Conservation (phyloP, 306 rosid species). For the Herpetospermum pedunculosum region DNA sequence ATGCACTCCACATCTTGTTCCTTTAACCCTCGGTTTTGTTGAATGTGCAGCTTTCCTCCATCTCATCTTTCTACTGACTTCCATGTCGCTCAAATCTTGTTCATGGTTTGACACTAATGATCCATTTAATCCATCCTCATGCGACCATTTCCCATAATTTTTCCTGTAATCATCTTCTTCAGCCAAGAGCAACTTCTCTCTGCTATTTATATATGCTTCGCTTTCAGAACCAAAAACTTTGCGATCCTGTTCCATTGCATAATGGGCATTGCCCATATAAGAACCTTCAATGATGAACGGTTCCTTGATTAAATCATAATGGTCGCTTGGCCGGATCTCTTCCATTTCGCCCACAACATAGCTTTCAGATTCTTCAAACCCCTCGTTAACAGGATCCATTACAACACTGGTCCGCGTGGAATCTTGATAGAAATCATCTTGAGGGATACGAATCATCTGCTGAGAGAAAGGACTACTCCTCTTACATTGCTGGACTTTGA, state of each 20-base stretch:
- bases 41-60: background rate
- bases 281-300: background rate
- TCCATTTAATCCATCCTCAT: background rate
- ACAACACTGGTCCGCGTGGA: slow-evolving; percentile 12
- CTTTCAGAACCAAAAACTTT: slow-evolving; percentile 6
- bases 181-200: background rate
- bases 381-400: slow-evolving; percentile 12
- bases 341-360: background rate
- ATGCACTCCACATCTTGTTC: background rate
- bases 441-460: background rate
- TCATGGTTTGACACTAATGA: slow-evolving; percentile 5
- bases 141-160: background rate
- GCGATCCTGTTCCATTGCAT: background rate
- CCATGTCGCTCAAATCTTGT: slow-evolving; percentile 7
- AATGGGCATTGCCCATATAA: background rate
- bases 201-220: background rate
- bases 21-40: background rate
- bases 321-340: background rate
- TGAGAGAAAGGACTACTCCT: background rate
- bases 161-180: slow-evolving; percentile 4
- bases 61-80: background rate
- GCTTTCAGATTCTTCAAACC: slow-evolving; percentile 5
- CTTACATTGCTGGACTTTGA: background rate
- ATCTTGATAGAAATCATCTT: background rate
- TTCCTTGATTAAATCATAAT: background rate